Conservation (phyloP, 2,329 filamentous ascomycete genomes). For the Colletotrichum musicola region DNA sequence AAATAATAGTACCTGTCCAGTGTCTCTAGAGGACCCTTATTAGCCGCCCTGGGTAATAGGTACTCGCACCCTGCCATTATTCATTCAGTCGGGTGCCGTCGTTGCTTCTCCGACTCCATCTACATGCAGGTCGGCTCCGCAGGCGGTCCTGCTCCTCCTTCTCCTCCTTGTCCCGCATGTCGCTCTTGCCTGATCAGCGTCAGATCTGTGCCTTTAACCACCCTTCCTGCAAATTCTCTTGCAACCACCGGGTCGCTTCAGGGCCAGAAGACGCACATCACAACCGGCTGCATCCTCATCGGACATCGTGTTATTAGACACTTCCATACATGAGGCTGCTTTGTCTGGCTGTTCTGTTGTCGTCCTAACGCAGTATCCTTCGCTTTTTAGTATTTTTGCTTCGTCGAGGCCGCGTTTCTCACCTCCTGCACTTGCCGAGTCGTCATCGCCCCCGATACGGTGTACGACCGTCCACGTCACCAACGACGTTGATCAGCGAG, state of each 20-base stretch:
- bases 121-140: constrained; percentile 37
- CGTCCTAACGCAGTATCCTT: constrained; percentile 1
- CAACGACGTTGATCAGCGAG: background rate
- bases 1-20: no score
- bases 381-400: background rate
- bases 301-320: constrained; percentile 38
- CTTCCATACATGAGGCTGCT: constrained; percentile 19
- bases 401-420: no score
- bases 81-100: constrained; percentile 32
- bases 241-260: constrained; percentile 20
- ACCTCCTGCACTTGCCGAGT: no score
- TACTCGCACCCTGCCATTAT: constrained; percentile 13
- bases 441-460: no score
- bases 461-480: no score
- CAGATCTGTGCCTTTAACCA: constrained; percentile 29
- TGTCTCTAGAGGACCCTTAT: background rate
- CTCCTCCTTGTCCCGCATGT: constrained; percentile 37
- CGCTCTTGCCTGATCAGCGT: constrained; percentile 39
- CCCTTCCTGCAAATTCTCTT: constrained; percentile 33
- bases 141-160: constrained; percentile 34
- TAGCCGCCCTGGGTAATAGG: constrained; percentile 10
- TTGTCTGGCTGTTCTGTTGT: constrained; percentile 7
- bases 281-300: constrained; percentile 22
- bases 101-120: constrained; percentile 38
- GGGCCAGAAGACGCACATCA: constrained; percentile 26